These are phyloP conservation scores for Amoebophrya sp. DNA, from an alignment of 169 alveolate species.

Conservation along the genomic window DNA sequence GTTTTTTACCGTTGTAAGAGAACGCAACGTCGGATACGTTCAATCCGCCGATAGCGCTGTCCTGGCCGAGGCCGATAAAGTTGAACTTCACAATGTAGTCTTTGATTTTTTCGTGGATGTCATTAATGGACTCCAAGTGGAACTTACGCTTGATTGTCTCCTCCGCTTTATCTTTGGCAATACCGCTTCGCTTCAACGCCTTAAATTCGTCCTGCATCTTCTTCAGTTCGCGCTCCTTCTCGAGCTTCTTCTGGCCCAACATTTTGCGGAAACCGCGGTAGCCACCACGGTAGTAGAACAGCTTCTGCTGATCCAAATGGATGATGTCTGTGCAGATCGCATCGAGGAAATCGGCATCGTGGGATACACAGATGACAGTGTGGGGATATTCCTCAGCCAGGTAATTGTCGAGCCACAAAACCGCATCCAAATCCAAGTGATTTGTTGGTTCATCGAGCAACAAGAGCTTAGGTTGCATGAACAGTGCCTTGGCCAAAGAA, in stretches of 20 bases:
- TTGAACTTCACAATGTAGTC: constrained; percentile 50
- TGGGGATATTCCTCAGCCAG: constrained; percentile 50
- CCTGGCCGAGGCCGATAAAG: constrained; percentile 47
- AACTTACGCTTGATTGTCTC: constrained; percentile 38
- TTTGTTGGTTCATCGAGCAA: constrained; percentile 94
- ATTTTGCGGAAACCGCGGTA: constrained; percentile 44
- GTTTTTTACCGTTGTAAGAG: constrained; percentile 51
- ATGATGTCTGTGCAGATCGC: constrained; percentile 84
- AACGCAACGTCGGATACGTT: constrained; percentile 46
- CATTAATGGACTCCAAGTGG: neutral
- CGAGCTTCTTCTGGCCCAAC: constrained; percentile 39
- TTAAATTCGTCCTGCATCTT: constrained; percentile 51
- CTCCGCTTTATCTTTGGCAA: constrained; percentile 45
- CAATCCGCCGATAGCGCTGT: constrained; percentile 43
- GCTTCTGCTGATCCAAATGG: constrained; percentile 33
- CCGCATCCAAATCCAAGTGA: constrained; percentile 95
- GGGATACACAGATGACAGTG: constrained; percentile 89
- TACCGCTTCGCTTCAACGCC: constrained; percentile 40
- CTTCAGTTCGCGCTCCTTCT: constrained; percentile 40
- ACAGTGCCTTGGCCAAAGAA: constrained; percentile 64
- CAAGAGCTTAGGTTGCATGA: constrained; percentile 86
- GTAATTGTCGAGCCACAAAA: constrained; percentile 59
- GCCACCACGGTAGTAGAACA: constrained; percentile 48
- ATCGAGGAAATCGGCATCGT: constrained; percentile 91
- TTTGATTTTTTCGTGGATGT: constrained; percentile 35